These are phyloP conservation scores for Exophiala mesophila DNA, from an alignment of 2,329 filamentous ascomycete genomes.

Conservation along the genomic window DNA sequence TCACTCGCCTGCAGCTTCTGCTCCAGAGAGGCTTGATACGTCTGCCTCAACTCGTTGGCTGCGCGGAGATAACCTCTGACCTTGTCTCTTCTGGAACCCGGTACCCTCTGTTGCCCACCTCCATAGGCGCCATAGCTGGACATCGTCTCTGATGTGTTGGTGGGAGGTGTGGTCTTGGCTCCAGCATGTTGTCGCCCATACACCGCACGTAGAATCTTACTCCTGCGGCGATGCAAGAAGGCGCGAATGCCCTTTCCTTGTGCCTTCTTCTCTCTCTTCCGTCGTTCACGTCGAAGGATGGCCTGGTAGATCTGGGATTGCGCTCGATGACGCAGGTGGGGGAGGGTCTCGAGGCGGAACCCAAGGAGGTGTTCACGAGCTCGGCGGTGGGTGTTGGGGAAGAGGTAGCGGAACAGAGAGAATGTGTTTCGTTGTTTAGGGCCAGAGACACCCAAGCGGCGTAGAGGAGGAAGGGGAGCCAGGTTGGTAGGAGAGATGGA, in stretches of 20 bases:
- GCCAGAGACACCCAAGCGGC: neutral
- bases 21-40: conserved; percentile 55
- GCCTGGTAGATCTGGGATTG: conserved; percentile 75
- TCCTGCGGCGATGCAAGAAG: conserved; percentile 33
- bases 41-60: conserved; percentile 66
- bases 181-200: conserved; percentile 26
- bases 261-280: conserved; percentile 46
- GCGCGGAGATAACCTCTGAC: conserved; percentile 68
- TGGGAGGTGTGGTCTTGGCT: conserved; percentile 6
- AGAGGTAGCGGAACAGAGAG: conserved; percentile 59
- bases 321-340: conserved; percentile 62
- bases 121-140: conserved; percentile 25
- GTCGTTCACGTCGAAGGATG: conserved; percentile 60
- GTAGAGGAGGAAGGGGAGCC: conserved; percentile 12
- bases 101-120: conserved; percentile 42
- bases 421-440: conserved; percentile 24
- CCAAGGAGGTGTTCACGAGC: conserved; percentile 62
- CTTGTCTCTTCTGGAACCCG: conserved; percentile 70
- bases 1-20: conserved; percentile 42
- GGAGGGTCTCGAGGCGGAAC: conserved; percentile 71
- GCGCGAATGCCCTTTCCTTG: conserved; percentile 45
- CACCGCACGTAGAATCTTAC: conserved; percentile 31
- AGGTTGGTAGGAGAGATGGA: neutral
- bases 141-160: conserved; percentile 23
- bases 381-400: conserved; percentile 60